Conservation (phyloP, 257 asterid species). For the Jasminum sambac region DNA sequence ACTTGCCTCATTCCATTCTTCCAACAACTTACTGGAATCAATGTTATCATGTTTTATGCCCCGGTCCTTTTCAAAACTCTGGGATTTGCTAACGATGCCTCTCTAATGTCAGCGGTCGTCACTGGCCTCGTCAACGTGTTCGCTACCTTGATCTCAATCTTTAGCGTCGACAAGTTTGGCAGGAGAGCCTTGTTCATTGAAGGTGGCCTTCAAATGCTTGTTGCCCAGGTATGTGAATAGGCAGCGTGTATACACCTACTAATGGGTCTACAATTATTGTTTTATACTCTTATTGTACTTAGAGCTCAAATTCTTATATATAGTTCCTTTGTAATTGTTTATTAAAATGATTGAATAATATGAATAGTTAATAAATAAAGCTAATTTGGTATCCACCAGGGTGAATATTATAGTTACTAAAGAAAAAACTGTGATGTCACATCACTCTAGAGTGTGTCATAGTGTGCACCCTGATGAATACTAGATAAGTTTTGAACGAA, state of each 20-base stretch:
- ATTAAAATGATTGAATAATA: too few species aligned
- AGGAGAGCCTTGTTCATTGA: conserved; percentile 40
- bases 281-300: too few species aligned
- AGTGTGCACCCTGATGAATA: too few species aligned
- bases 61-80: conserved; percentile 62
- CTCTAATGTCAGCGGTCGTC: conserved; percentile 54
- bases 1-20: conserved; percentile 47
- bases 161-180: conserved; percentile 43
- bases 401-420: too few species aligned
- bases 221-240: conserved; percentile 29
- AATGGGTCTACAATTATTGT: too few species aligned
- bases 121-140: conserved; percentile 45
- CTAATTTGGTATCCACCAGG: too few species aligned
- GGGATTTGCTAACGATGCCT: conserved; percentile 50
- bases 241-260: neutral
- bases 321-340: too few species aligned
- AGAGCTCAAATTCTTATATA: too few species aligned
- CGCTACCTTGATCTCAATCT: conserved; percentile 41
- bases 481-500: too few species aligned
- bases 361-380: too few species aligned
- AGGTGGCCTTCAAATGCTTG: conserved; percentile 51
- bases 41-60: conserved; percentile 63
- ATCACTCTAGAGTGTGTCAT: too few species aligned
- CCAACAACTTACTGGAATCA: conserved; percentile 61
- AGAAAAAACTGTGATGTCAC: too few species aligned